phyloP scores from a whole-genome alignment of 768 basidiomycete species.

The Vararia minispora region DNA sequence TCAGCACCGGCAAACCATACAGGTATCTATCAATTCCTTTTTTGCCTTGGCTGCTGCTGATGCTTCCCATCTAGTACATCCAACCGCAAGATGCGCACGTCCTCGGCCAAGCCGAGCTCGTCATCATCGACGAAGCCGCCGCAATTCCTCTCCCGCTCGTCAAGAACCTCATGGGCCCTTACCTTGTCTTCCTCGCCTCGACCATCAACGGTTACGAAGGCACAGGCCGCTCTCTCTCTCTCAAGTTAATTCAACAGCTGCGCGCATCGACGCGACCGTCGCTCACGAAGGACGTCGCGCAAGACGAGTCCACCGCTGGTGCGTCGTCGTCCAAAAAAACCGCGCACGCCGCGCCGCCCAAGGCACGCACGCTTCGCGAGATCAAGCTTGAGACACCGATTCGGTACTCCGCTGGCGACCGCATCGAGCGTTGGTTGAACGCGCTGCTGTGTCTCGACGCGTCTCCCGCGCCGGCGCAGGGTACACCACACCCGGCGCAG shows the following conservation, averaged over 20 bases:
- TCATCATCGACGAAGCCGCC: slow-evolving; percentile 97
- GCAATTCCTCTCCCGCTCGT: slow-evolving; percentile 97
- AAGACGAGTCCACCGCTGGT: slow-evolving; percentile 31
- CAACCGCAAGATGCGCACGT: slow-evolving; percentile 98
- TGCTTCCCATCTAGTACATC: slow-evolving; percentile 60
- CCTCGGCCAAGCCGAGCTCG: slow-evolving; percentile 92
- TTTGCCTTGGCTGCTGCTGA: background rate
- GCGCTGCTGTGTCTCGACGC: slow-evolving; percentile 84
- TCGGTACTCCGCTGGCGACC: slow-evolving; percentile 78
- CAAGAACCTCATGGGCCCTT: slow-evolving; percentile 86
- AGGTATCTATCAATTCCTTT: slow-evolving; percentile 39
- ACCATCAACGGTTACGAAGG: slow-evolving; percentile 99
- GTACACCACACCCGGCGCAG: slow-evolving; percentile 88
- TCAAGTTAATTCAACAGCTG: slow-evolving; percentile 95
- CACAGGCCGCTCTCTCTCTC: slow-evolving; percentile 94
- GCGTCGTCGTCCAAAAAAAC: slow-evolving; percentile 42
- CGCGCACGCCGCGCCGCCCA: slow-evolving; percentile 41
- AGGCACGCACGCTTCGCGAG: slow-evolving; percentile 75
- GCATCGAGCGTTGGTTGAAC: slow-evolving; percentile 93
- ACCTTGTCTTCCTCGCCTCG: slow-evolving; percentile 98
- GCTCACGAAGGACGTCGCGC: slow-evolving; percentile 48
- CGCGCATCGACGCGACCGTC: slow-evolving; percentile 84
- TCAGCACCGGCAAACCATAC: slow-evolving; percentile 91
- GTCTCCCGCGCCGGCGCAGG: slow-evolving; percentile 50
- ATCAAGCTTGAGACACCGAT: slow-evolving; percentile 94